Evolutionary conservation across 129 eudicot species (phyloP).

Genomic region (Deinandra increscens): DNA sequence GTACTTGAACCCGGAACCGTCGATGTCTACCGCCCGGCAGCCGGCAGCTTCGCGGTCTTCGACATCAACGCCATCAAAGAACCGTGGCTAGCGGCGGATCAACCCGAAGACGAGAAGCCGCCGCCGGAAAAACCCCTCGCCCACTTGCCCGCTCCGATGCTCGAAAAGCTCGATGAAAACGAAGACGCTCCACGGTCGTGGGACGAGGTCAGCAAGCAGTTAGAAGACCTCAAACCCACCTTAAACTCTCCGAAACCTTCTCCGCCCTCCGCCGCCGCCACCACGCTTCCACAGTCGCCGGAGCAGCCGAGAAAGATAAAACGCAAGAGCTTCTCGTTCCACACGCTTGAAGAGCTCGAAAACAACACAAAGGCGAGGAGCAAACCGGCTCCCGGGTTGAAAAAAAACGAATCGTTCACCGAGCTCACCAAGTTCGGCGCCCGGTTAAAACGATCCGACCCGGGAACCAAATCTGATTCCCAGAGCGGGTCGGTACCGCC

Average conservation of each 20-base stretch:
- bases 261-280: constrained; percentile 15
- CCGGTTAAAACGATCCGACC: constrained; percentile 26
- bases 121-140: constrained; percentile 35
- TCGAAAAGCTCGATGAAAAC: constrained; percentile 58
- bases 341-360: constrained; percentile 85
- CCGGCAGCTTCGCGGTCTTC: constrained; percentile 64
- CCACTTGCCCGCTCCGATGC: constrained; percentile 47
- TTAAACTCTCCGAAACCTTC: constrained; percentile 34
- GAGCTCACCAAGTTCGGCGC: constrained; percentile 28
- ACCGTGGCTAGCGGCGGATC: constrained; percentile 67
- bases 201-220: constrained; percentile 82
- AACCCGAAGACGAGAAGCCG: constrained; percentile 16
- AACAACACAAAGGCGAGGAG: constrained; percentile 21
- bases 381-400: constrained; percentile 26
- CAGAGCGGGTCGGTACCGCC: constrained; percentile 27
- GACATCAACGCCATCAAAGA: constrained; percentile 77
- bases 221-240: constrained; percentile 73
- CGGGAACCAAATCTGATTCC: constrained; percentile 23
- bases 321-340: constrained; percentile 71
- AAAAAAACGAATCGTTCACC: constrained; percentile 39
- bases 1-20: constrained; percentile 40
- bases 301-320: constrained; percentile 36
- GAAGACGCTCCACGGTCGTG: constrained; percentile 79
- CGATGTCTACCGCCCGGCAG: constrained; percentile 73
- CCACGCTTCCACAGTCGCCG: neutral